Evolutionary conservation across 306 rosid species (phyloP).

Genomic region (Albizia julibrissin): DNA sequence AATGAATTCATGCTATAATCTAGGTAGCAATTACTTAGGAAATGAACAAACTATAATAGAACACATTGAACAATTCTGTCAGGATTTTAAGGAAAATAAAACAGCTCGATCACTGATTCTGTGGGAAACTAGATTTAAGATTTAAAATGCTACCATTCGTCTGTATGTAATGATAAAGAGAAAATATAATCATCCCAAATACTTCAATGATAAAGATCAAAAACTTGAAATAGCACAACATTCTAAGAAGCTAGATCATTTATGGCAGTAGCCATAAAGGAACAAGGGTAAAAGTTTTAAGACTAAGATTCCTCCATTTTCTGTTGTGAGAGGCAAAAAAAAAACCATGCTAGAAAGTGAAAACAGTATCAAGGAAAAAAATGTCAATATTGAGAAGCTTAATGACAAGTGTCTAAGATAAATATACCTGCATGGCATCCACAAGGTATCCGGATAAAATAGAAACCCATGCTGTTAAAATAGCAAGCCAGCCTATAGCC

Average conservation of each 20-base stretch:
- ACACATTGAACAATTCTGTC: neutral
- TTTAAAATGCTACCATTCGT: neutral
- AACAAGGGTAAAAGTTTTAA: neutral
- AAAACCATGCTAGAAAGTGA: neutral
- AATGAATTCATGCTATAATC: slow-evolving; percentile 13
- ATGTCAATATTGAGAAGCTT: slow-evolving; percentile 6
- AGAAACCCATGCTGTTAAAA: slow-evolving; percentile 83
- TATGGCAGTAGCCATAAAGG: neutral
- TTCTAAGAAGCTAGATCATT: neutral
- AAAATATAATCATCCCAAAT: neutral
- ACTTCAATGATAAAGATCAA: slow-evolving; percentile 13
- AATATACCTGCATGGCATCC: slow-evolving; percentile 75
- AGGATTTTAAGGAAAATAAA: neutral
- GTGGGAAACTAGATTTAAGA: slow-evolving; percentile 7
- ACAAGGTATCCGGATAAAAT: slow-evolving; percentile 87
- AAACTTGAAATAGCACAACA: neutral
- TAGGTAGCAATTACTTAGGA: neutral
- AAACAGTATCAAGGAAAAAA: neutral
- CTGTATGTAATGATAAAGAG: neutral
- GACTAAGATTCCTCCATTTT: slow-evolving; percentile 11
- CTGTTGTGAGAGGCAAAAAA: neutral
- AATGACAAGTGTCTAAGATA: slow-evolving; percentile 9
- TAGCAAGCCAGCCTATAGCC: slow-evolving; percentile 83
- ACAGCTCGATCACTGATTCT: slow-evolving; percentile 11
- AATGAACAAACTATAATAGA: neutral